phyloP scores from a whole-genome alignment of 257 asterid species.

The Penstemon newberryi region DNA sequence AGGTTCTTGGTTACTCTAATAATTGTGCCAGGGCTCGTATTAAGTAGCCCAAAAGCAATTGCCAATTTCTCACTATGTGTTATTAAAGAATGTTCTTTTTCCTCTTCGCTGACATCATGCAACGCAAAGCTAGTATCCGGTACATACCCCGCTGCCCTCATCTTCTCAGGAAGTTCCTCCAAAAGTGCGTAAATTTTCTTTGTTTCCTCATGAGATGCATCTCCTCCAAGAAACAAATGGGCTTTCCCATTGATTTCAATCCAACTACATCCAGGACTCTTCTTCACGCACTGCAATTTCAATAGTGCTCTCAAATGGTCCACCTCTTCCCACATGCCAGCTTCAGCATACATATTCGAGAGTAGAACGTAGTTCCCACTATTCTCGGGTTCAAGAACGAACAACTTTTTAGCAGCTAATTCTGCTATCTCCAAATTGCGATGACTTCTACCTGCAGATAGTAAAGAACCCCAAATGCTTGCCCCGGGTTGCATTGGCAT shows the following conservation, averaged over 20 bases:
- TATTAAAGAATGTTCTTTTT: slow-evolving; percentile 49
- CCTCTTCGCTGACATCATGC: slow-evolving; percentile 83
- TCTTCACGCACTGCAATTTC: slow-evolving; percentile 56
- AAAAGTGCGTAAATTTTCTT: slow-evolving; percentile 46
- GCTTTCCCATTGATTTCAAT: slow-evolving; percentile 61
- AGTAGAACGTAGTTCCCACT: slow-evolving; percentile 71
- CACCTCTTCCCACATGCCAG: slow-evolving; percentile 83
- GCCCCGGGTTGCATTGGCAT: slow-evolving; percentile 83
- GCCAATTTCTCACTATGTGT: slow-evolving; percentile 76
- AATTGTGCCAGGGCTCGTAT: slow-evolving; percentile 46
- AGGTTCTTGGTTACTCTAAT: slow-evolving; percentile 75
- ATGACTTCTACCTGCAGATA: slow-evolving; percentile 63
- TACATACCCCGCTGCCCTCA: slow-evolving; percentile 61
- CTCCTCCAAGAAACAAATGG: slow-evolving; percentile 68
- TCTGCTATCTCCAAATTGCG: slow-evolving; percentile 80
- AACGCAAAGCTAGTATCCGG: slow-evolving; percentile 61
- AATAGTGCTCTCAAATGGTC: slow-evolving; percentile 45
- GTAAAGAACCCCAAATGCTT: slow-evolving; percentile 82
- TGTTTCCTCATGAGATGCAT: slow-evolving; percentile 47
- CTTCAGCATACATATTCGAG: slow-evolving; percentile 89
- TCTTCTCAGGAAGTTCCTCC: slow-evolving; percentile 58
- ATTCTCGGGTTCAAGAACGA: slow-evolving; percentile 65
- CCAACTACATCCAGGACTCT: slow-evolving; percentile 89
- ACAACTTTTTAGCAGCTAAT: slow-evolving; percentile 63
- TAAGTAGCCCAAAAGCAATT: slow-evolving; percentile 62